Conservation (phyloP, 768 basidiomycete species). For the Suillus hirtellus region DNA sequence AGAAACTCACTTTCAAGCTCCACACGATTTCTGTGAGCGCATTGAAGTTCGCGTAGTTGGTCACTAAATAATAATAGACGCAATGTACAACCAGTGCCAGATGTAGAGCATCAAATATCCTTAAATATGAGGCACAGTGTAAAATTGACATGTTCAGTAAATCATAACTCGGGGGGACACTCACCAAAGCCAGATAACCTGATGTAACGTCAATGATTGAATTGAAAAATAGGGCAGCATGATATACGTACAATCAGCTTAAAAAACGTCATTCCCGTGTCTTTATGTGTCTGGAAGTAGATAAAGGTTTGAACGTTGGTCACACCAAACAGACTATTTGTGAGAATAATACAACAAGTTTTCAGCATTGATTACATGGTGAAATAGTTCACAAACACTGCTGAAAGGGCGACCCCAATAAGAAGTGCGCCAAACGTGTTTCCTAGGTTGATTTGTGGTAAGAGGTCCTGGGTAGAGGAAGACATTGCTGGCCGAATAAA, state of each 20-base stretch:
- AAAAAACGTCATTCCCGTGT: background rate
- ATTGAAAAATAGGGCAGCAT: background rate
- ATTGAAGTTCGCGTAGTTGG: background rate
- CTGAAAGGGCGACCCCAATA: background rate
- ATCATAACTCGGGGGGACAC: background rate
- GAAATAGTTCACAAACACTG: background rate
- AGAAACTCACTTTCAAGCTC: conserved; percentile 1
- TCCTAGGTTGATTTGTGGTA: background rate
- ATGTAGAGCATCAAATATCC: background rate
- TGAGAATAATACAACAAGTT: no score
- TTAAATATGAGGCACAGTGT: background rate
- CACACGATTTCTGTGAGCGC: background rate
- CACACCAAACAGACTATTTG: background rate
- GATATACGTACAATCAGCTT: background rate
- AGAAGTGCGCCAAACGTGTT: background rate
- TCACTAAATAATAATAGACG: conserved; percentile 1
- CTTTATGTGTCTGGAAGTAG: background rate
- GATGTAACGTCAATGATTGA: background rate
- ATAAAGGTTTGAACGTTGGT: background rate
- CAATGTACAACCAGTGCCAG: background rate
- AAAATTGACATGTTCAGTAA: background rate
- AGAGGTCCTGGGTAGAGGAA: background rate
- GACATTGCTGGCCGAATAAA: background rate
- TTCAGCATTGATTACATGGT: background rate
- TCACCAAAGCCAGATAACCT: background rate